These are phyloP conservation scores for Protomyces inundatus DNA, from an alignment of 1,139 yeast species.

Conservation along the genomic window DNA sequence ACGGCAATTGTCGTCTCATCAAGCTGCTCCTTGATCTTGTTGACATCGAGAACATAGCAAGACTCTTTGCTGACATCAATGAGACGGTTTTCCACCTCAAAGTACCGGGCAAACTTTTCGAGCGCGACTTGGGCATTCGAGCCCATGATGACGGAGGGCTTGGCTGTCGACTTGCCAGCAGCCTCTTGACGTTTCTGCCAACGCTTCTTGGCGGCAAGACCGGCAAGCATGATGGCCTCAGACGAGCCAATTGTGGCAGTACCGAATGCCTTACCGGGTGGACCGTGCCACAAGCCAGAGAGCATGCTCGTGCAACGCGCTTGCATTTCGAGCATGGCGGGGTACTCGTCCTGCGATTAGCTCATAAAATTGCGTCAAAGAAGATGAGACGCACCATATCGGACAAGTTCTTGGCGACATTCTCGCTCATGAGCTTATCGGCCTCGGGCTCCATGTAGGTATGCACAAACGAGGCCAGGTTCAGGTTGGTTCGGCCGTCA, in stretches of 20 bases:
- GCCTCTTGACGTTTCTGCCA: slow-evolving; percentile 70
- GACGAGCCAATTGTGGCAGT: slow-evolving; percentile 92
- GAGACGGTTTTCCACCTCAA: slow-evolving; percentile 80
- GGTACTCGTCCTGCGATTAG: slow-evolving; percentile 64
- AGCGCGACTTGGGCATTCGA: slow-evolving; percentile 84
- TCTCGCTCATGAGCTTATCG: slow-evolving; percentile 54
- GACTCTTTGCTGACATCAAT: slow-evolving; percentile 56
- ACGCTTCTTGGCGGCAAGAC: slow-evolving; percentile 80
- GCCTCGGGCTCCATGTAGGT: slow-evolving; percentile 57
- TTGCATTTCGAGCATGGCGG: slow-evolving; percentile 73
- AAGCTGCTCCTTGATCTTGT: slow-evolving; percentile 54
- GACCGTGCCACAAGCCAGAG: slow-evolving; percentile 74
- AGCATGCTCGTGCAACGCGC: slow-evolving; percentile 75
- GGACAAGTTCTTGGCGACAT: slow-evolving; percentile 79
- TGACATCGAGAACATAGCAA: slow-evolving; percentile 60
- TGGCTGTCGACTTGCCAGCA: slow-evolving; percentile 54
- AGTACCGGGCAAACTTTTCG: slow-evolving; percentile 88
- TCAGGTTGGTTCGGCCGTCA: slow-evolving; percentile 80
- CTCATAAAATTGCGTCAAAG: background rate
- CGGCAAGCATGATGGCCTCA: slow-evolving; percentile 90
- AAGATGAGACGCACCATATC: slow-evolving; percentile 47
- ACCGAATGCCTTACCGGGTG: slow-evolving; percentile 57
- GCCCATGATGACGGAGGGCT: slow-evolving; percentile 91
- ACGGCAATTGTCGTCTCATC: slow-evolving; percentile 93
- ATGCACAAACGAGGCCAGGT: slow-evolving; percentile 76